Conservation (phyloP, 108 stramenopile species). For the Cyclotella choctawhatcheeana region DNA sequence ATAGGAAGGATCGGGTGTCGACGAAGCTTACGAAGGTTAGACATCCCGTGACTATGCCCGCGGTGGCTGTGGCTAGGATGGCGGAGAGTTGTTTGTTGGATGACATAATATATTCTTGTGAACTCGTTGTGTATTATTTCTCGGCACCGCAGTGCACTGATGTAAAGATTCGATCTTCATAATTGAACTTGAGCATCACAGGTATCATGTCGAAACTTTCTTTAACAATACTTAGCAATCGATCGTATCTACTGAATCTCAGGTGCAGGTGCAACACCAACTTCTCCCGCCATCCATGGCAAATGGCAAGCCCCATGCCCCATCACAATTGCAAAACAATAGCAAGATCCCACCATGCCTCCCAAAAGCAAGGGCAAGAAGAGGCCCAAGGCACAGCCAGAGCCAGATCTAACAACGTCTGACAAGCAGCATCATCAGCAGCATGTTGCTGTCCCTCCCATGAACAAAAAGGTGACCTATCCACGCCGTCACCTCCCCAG, state of each 20-base stretch:
- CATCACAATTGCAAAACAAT: background rate
- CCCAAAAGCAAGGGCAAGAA: background rate
- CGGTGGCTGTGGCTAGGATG: background rate
- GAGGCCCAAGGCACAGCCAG: background rate
- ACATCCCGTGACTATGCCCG: background rate
- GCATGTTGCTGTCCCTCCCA: background rate
- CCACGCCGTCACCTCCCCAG: constrained; percentile 21
- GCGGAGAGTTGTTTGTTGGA: background rate
- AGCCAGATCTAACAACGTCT: too few relatives aligned
- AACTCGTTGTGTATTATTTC: too few relatives aligned
- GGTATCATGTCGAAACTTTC: too few relatives aligned
- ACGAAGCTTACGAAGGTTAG: constrained; percentile 4
- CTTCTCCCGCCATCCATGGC: too few relatives aligned
- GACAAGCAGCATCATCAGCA: too few relatives aligned
- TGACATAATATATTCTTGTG: background rate
- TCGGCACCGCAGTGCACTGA: too few relatives aligned
- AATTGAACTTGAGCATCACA: too few relatives aligned
- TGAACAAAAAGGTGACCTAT: constrained; percentile 20
- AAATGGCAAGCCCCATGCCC: background rate
- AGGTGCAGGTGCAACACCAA: too few relatives aligned
- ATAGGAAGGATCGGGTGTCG: constrained; percentile 7
- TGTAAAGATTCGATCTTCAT: too few relatives aligned
- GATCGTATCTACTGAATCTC: too few relatives aligned
- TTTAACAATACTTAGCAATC: too few relatives aligned
- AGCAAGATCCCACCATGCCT: background rate